Conservation (phyloP, 1,284 basidiomycete species). For the Tilletia walkeri region DNA sequence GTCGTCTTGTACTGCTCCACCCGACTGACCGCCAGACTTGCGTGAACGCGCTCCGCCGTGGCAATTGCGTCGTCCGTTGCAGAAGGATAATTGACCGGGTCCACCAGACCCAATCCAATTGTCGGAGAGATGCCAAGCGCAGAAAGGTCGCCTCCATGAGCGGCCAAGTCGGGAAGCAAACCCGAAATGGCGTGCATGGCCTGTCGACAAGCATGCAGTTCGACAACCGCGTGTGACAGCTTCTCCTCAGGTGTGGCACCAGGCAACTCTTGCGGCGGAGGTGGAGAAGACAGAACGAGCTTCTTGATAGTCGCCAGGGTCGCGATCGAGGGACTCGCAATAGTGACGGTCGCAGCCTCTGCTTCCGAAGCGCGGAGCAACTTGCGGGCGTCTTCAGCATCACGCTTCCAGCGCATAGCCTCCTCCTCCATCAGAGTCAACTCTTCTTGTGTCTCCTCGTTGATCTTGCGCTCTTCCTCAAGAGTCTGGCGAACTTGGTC, state of each 20-base stretch:
- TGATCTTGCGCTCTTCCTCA: slow-evolving; percentile 19
- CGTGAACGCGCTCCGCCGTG: not conserved
- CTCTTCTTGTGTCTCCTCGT: slow-evolving; percentile 5
- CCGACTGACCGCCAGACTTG: not conserved
- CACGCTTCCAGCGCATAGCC: slow-evolving; percentile 6
- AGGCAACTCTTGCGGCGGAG: not conserved
- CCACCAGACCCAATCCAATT: slow-evolving; percentile 2
- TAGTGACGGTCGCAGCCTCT: not conserved
- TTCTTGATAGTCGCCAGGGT: not conserved
- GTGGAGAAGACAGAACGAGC: not conserved
- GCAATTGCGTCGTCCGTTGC: not conserved
- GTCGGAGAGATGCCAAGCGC: not conserved
- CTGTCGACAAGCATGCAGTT: not conserved
- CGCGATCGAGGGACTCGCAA: not conserved
- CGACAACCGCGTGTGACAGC: not conserved
- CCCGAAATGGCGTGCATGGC: not conserved
- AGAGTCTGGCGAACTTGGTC: slow-evolving; percentile 3
- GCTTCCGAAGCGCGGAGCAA: not conserved
- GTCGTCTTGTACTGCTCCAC: slow-evolving; percentile 9
- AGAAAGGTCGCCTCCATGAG: not conserved
- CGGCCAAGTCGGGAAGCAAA: not conserved
- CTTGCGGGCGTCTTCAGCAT: not conserved
- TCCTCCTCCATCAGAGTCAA: slow-evolving; percentile 12
- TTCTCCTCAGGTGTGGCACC: not conserved
- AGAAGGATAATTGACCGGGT: not conserved